These are phyloP conservation scores for Arachis stenosperma DNA, from an alignment of 306 rosid genomes.

Conservation along the genomic window DNA sequence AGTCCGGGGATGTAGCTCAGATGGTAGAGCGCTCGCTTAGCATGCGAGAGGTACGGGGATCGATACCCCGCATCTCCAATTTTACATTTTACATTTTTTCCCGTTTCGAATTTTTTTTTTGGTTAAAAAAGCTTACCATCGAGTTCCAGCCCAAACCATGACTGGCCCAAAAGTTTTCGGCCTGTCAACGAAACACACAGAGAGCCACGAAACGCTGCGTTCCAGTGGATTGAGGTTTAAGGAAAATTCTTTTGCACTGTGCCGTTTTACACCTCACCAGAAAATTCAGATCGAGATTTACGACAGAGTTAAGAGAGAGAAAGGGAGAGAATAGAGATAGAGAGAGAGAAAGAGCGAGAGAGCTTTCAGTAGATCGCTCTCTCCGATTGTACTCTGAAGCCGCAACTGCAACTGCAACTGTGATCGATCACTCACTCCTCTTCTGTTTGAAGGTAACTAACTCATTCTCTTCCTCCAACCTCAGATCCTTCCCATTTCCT, in stretches of 20 bases:
- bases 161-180: not conserved
- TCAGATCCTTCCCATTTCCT: slow-evolving; percentile 11
- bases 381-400: not conserved
- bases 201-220: not conserved
- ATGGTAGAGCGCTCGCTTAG: slow-evolving; percentile 99
- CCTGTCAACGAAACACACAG: not conserved
- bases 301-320: not conserved
- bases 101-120: too few relatives aligned
- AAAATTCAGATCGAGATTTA: slow-evolving; percentile 26
- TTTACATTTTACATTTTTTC: not conserved
- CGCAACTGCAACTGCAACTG: slow-evolving; percentile 18
- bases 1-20: slow-evolving; percentile 88
- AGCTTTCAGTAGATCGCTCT: not conserved
- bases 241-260: not conserved
- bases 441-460: not conserved
- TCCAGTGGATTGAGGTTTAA: not conserved
- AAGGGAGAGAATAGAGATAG: not conserved
- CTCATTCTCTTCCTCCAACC: not conserved
- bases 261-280: slow-evolving; percentile 14
- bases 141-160: too few relatives aligned
- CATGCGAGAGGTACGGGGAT: slow-evolving; percentile 97
- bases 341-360: not conserved
- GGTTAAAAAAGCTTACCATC: too few relatives aligned
- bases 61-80: slow-evolving; percentile 91
- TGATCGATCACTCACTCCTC: slow-evolving; percentile 3